phyloP scores from a whole-genome alignment of 164 flowering plant species.

The Umbellularia californica region DNA sequence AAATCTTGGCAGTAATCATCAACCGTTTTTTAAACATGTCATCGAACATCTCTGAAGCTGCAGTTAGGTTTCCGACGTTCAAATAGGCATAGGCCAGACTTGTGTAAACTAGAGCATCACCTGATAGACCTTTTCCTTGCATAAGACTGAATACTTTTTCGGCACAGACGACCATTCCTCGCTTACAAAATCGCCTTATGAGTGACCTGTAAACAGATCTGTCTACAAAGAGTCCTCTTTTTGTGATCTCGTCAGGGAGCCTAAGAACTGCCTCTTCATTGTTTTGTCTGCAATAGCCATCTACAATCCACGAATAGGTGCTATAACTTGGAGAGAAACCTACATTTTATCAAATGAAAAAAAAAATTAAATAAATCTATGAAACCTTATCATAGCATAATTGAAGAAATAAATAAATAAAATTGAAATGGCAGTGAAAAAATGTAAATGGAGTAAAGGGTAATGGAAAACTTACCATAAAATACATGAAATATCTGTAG shows the following conservation, averaged over 20 bases:
- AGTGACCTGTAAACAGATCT: conserved; percentile 71
- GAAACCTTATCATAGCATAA: background rate
- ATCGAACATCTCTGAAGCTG: conserved; percentile 47
- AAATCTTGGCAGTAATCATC: conserved; percentile 56
- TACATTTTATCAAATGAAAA: conserved; percentile 7
- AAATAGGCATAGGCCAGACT: conserved; percentile 64
- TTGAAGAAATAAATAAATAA: background rate
- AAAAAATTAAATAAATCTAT: background rate
- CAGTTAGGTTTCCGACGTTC: conserved; percentile 42
- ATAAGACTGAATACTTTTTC: conserved; percentile 43
- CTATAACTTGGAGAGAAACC: conserved; percentile 75
- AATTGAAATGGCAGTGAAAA: background rate
- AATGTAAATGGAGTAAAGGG: background rate
- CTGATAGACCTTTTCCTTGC: conserved; percentile 53
- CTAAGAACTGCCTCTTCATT: conserved; percentile 43
- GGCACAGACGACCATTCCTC: conserved; percentile 56
- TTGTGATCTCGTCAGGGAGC: conserved; percentile 50
- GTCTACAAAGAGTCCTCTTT: conserved; percentile 45
- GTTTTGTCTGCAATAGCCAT: conserved; percentile 52
- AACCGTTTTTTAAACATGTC: conserved; percentile 61
- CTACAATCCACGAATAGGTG: conserved; percentile 80
- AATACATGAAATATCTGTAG: too few relatives aligned
- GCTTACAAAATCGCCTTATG: conserved; percentile 68
- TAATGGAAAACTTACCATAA: too few relatives aligned
- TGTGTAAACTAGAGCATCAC: conserved; percentile 62